These are phyloP conservation scores for Cladobotryum protrusum DNA, from an alignment of 2,329 filamentous ascomycete species.

Conservation along the genomic window DNA sequence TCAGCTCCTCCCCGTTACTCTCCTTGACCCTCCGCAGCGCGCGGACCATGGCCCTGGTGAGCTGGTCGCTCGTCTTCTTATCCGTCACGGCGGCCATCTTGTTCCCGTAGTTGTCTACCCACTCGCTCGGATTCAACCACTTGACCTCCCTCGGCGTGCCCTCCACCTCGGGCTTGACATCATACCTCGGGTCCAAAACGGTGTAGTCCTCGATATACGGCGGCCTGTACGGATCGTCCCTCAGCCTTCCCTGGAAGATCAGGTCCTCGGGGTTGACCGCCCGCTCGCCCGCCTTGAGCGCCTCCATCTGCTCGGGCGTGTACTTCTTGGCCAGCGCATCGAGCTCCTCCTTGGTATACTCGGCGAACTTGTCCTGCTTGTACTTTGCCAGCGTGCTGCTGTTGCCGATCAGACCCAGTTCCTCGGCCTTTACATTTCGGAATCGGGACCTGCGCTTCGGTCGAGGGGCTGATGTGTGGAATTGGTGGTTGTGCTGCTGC, in stretches of 20 bases:
- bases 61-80: constrained; percentile 37
- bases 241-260: constrained; percentile 62
- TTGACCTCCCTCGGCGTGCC: constrained; percentile 46
- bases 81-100: constrained; percentile 39
- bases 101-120: constrained; percentile 47
- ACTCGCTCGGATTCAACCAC: constrained; percentile 58
- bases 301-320: constrained; percentile 72
- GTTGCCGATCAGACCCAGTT: constrained; percentile 45
- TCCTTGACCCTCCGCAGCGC: constrained; percentile 38
- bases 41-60: constrained; percentile 35
- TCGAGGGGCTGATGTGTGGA: constrained; percentile 47
- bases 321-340: constrained; percentile 60
- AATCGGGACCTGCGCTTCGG: constrained; percentile 45
- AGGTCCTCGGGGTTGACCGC: constrained; percentile 71
- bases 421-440: constrained; percentile 45
- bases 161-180: constrained; percentile 53
- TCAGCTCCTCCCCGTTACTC: constrained; percentile 35
- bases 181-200: constrained; percentile 68
- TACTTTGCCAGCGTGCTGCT: constrained; percentile 37
- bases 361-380: constrained; percentile 46
- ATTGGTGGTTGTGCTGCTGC: constrained; percentile 26
- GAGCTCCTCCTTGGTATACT: constrained; percentile 63
- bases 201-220: constrained; percentile 80
- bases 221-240: constrained; percentile 65
- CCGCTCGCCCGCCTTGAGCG: constrained; percentile 73